These are phyloP conservation scores for Elongisporangium prolatum DNA, from an alignment of 352 stramenopile genomes.

Conservation along the genomic window DNA sequence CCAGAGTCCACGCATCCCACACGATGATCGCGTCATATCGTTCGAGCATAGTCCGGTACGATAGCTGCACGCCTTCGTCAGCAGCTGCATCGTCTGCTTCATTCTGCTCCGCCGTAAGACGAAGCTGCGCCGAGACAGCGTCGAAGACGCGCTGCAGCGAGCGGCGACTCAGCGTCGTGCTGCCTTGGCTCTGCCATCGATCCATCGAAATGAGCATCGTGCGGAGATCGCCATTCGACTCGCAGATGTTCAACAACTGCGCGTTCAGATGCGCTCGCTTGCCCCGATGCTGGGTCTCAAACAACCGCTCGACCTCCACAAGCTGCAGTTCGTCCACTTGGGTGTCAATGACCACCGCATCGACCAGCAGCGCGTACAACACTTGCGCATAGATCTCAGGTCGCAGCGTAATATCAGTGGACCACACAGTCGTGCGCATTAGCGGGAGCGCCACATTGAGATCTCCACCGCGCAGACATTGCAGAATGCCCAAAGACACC, in stretches of 20 bases:
- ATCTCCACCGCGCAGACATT: conserved; percentile 47
- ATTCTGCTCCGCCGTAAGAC: conserved; percentile 8
- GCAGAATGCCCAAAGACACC: conserved; percentile 35
- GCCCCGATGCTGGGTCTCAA: conserved; percentile 38
- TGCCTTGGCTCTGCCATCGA: conserved; percentile 43
- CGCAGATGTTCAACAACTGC: conserved; percentile 63
- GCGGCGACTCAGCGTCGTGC: conserved; percentile 37
- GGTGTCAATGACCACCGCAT: conserved; percentile 12
- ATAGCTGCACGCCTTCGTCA: conserved; percentile 41
- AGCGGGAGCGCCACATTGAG: conserved; percentile 35
- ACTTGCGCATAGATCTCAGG: conserved; percentile 64
- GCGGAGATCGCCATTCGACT: conserved; percentile 54
- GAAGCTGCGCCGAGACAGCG: conserved; percentile 47
- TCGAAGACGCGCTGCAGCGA: conserved; percentile 53
- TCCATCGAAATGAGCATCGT: conserved; percentile 59
- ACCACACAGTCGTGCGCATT: conserved; percentile 37
- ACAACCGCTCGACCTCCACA: conserved; percentile 55
- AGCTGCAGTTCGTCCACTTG: conserved; percentile 35
- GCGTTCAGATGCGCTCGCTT: conserved; percentile 38
- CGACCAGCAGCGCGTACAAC: conserved; percentile 52
- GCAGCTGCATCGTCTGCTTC: not conserved
- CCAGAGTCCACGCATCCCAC: conserved; percentile 48
- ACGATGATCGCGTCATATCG: conserved; percentile 44
- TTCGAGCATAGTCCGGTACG: conserved; percentile 47
- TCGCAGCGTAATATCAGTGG: conserved; percentile 32